Evolutionary conservation across 208 protist genomes (phyloP), one percentile per base, ranked within the genome.

Genomic region (Novymonas esmeraldas): DNA sequence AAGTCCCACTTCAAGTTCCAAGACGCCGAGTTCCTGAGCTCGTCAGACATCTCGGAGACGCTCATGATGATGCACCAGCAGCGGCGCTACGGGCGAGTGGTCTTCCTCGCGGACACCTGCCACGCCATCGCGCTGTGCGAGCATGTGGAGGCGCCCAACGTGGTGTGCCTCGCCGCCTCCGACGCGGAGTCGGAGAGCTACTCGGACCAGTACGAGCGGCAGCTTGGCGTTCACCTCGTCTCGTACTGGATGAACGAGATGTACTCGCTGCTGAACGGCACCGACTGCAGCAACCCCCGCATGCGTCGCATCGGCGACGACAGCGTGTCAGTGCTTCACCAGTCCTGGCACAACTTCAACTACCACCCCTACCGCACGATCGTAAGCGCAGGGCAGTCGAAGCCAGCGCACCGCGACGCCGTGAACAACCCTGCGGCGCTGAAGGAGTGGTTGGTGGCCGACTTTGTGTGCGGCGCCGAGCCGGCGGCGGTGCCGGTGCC

Each of bases 1-100:
- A 89, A 98, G 59, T 82, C 95, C 38, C 99, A 98, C 78, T 91
- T 99, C 46, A 99, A 99, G 75, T 98, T 99, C 71, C 97, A 99
- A 65, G 97, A 98, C 64, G 75, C 77, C 4, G 94, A 98, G 72
- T 98, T 98, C 70, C 62, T 99, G 49, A 85, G 75, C 62, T 86
- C 82, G 18, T 59, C 64, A 1, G 94, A 98, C 63, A 63, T 99
- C n/a, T 87, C 93, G 7, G 96, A 99, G 58, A 94, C 94, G n/a
- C 84, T 99, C 36, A 81, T 90, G 79, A 95, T 98, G 81, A 99
- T 99, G 97, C 78, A 85, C 38, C 70, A 92, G 72, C 96, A 98
- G 78, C 79, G 88, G 24, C 84, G 97, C 59, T 99, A 98, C 81
- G 80, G 83, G 33, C 89, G 95, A 29, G 74, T 98, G 3, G 69